A percentile compares a stretch with the other conserved stretches of the same genome.
These are phyloP conservation scores for Cercophora scortea DNA, from an alignment of 495 filamentous ascomycete genomes.

Conservation along the genomic window DNA sequence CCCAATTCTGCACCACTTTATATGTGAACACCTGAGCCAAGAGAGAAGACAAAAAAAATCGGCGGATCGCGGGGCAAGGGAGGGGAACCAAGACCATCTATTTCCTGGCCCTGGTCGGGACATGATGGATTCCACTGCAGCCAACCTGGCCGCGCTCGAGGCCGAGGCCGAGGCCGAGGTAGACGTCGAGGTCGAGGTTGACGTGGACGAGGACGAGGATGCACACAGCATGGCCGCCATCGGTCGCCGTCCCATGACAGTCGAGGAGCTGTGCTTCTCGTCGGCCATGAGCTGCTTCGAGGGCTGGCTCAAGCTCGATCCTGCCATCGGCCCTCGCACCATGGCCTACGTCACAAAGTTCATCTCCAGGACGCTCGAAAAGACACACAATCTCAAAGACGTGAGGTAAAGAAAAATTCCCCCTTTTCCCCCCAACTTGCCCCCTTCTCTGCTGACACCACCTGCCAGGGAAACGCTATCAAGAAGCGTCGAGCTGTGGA, in stretches of 20 bases:
- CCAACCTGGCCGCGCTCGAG: too few relatives aligned
- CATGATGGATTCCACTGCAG: too few relatives aligned
- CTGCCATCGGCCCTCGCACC: conserved; percentile 39
- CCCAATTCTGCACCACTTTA: too few relatives aligned
- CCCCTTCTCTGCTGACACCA: background rate
- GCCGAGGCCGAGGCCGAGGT: background rate
- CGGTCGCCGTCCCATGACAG: conserved; percentile 11
- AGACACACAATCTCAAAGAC: conserved; percentile 43
- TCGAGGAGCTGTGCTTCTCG: conserved; percentile 50
- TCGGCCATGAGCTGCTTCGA: conserved; percentile 46
- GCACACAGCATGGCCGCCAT: too few relatives aligned
- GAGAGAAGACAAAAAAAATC: too few relatives aligned
- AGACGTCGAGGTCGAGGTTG: too few relatives aligned
- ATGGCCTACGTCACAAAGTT: conserved; percentile 41
- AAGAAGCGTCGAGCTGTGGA: conserved; percentile 58
- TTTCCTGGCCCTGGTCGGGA: too few relatives aligned
- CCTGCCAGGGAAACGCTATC: conserved; percentile 46
- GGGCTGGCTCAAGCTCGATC: conserved; percentile 44
- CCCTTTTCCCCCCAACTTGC: conserved; percentile 12
- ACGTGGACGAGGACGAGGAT: background rate
- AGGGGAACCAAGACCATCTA: too few relatives aligned
- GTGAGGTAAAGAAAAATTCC: conserved; percentile 36
- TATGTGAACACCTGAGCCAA: too few relatives aligned
- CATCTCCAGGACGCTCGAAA: conserved; percentile 44
- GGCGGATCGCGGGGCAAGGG: too few relatives aligned